Conservation (phyloP, 164 flowering plant genomes). For the Platanus orientalis region DNA sequence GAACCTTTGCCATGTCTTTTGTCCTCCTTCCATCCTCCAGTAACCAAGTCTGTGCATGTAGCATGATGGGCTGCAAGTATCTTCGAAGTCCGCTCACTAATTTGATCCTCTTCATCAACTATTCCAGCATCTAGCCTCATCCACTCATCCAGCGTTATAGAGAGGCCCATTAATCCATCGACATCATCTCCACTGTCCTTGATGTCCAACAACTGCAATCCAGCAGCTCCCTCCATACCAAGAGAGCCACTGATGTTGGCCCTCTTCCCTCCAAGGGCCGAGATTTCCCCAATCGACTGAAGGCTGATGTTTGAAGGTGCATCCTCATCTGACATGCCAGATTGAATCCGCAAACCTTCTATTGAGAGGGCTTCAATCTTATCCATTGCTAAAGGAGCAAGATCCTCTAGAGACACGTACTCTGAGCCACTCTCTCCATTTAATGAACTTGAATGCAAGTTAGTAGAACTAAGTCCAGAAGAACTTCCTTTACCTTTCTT, state of each 20-base stretch:
- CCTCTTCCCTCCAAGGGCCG: conserved; percentile 60
- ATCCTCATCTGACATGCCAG: conserved; percentile 78
- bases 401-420: conserved; percentile 78
- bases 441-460: conserved; percentile 22
- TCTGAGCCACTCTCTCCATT: conserved; percentile 40
- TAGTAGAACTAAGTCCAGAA: conserved; percentile 23
- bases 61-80: conserved; percentile 93
- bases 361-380: conserved; percentile 90
- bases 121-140: conserved; percentile 85
- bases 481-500: conserved; percentile 28
- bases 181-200: conserved; percentile 56
- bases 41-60: conserved; percentile 35
- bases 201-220: conserved; percentile 68
- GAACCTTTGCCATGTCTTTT: conserved; percentile 49
- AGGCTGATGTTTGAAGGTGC: conserved; percentile 73
- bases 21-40: conserved; percentile 49
- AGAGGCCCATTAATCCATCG: conserved; percentile 84
- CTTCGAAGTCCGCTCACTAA: conserved; percentile 63
- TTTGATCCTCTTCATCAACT: conserved; percentile 60
- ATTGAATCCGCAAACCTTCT: conserved; percentile 90
- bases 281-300: conserved; percentile 55
- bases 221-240: conserved; percentile 76
- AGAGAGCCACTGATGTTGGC: conserved; percentile 44
- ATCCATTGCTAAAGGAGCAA: conserved; percentile 92
- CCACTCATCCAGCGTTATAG: conserved; percentile 92